A percentile compares a stretch with the other conserved stretches of the same genome.
Conservation (phyloP, 208 protist species). For the Leptomonas pyrrhocoris region DNA sequence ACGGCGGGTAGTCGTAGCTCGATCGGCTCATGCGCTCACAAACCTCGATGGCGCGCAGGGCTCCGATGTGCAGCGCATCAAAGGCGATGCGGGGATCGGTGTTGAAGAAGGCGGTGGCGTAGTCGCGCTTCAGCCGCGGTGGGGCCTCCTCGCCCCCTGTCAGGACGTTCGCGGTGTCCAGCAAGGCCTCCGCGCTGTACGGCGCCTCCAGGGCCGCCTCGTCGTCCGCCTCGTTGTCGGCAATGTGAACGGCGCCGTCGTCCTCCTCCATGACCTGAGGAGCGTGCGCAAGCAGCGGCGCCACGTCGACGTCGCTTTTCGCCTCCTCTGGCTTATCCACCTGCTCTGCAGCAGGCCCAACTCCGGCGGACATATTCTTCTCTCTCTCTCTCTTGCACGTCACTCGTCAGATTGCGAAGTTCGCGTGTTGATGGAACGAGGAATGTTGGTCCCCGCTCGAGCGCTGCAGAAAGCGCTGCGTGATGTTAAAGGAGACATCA, state of each 20-base stretch:
- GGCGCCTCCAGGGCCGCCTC: not conserved
- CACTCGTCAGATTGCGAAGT: too few species aligned
- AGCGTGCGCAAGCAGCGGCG: too few species aligned
- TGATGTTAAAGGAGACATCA: too few species aligned
- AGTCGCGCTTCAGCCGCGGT: conserved; percentile 25
- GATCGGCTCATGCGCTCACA: conserved; percentile 19
- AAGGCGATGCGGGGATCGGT: conserved; percentile 77
- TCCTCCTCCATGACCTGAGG: not conserved
- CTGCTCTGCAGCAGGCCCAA: too few species aligned
- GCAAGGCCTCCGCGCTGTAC: conserved; percentile 1
- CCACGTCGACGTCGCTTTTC: too few species aligned
- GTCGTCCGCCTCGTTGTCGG: conserved; percentile 2
- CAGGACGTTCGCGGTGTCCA: conserved; percentile 8
- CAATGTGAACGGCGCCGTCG: conserved; percentile 16
- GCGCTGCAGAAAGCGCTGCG: too few species aligned
- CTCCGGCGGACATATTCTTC: too few species aligned
- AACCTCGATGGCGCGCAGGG: conserved; percentile 44
- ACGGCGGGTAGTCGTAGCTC: conserved; percentile 15
- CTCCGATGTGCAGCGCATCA: conserved; percentile 67
- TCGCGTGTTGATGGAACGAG: too few species aligned
- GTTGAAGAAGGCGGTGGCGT: conserved; percentile 59
- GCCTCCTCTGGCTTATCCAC: too few species aligned
- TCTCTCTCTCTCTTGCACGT: too few species aligned
- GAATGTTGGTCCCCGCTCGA: too few species aligned
- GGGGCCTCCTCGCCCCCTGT: conserved; percentile 23